These are phyloP conservation scores for Fusarium luffae DNA, from an alignment of 2,329 filamentous ascomycete genomes.

Conservation along the genomic window DNA sequence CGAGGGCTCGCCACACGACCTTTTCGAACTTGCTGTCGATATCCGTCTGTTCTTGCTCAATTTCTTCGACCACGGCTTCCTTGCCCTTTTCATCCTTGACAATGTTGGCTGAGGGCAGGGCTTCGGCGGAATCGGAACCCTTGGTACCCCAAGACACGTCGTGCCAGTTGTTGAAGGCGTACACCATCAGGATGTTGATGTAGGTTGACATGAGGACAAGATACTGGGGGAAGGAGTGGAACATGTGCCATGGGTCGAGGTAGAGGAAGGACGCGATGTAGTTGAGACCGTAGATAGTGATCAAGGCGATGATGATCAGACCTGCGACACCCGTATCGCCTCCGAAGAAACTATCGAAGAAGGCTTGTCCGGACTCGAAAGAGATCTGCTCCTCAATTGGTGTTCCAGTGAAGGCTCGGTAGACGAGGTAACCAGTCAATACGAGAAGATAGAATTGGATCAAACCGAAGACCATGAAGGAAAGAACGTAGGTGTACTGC, in stretches of 20 bases:
- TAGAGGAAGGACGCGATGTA: conserved; percentile 42
- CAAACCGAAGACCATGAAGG: conserved; percentile 41
- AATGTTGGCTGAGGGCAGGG: conserved; percentile 37
- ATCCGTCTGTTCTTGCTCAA: conserved; percentile 42
- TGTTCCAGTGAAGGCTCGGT: conserved; percentile 34
- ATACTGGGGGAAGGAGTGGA: conserved; percentile 44
- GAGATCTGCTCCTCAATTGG: conserved; percentile 41
- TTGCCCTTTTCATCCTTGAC: conserved; percentile 37
- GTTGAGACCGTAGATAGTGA: conserved; percentile 43
- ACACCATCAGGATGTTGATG: conserved; percentile 45
- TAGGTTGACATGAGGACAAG: conserved; percentile 43
- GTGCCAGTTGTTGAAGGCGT: conserved; percentile 45
- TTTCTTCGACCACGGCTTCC: conserved; percentile 39
- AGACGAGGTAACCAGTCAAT: conserved; percentile 40
- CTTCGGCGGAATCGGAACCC: conserved; percentile 38
- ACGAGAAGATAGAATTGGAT: conserved; percentile 41
- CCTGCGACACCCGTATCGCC: conserved; percentile 37
- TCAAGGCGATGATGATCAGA: conserved; percentile 39
- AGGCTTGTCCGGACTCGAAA: conserved; percentile 32
- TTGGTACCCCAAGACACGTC: conserved; percentile 44
- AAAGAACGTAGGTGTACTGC: conserved; percentile 41
- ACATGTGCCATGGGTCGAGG: conserved; percentile 45
- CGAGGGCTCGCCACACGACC: conserved; percentile 41
- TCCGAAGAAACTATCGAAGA: conserved; percentile 41
- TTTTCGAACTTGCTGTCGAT: conserved; percentile 44